These are phyloP conservation scores for Coniferiporia sulphurascens DNA, from an alignment of 1,284 basidiomycete species.

Conservation along the genomic window DNA sequence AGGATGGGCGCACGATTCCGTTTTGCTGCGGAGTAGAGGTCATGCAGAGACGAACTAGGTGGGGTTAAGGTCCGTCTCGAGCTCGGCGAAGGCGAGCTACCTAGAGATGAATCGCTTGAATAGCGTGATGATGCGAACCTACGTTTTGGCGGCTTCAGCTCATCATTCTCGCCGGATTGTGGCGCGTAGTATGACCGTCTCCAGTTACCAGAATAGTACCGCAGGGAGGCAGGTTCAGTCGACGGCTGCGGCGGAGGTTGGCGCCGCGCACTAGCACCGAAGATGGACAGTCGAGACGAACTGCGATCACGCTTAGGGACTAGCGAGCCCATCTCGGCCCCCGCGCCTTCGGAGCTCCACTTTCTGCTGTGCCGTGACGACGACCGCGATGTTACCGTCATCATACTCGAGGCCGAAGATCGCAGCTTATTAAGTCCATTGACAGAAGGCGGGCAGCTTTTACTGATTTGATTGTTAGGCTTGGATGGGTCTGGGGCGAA, in stretches of 20 bases:
- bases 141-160: conserved; percentile 28
- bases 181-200: conserved; percentile 28
- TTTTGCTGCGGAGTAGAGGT: conserved; percentile 53
- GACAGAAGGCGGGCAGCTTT: conserved; percentile 12
- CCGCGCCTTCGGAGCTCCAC: conserved; percentile 11
- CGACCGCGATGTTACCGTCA: background rate
- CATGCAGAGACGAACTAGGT: conserved; percentile 46
- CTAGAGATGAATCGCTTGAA: conserved; percentile 38
- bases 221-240: conserved; percentile 47
- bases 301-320: conserved; percentile 7
- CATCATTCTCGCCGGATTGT: conserved; percentile 36
- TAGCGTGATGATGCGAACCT: conserved; percentile 36
- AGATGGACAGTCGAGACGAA: conserved; percentile 30
- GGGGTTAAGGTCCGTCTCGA: conserved; percentile 27
- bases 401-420: conserved; percentile 18
- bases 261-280: conserved; percentile 28
- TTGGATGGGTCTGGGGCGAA: conserved; percentile 20
- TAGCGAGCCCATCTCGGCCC: background rate
- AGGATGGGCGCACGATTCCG: conserved; percentile 65
- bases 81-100: conserved; percentile 24
- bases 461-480: conserved; percentile 18
- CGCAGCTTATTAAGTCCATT: conserved; percentile 18
- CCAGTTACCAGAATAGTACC: conserved; percentile 50
- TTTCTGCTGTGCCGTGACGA: conserved; percentile 8
- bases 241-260: conserved; percentile 43